These are phyloP conservation scores for Penicillium olsonii DNA, from an alignment of 2,329 filamentous ascomycete species.

Conservation along the genomic window DNA sequence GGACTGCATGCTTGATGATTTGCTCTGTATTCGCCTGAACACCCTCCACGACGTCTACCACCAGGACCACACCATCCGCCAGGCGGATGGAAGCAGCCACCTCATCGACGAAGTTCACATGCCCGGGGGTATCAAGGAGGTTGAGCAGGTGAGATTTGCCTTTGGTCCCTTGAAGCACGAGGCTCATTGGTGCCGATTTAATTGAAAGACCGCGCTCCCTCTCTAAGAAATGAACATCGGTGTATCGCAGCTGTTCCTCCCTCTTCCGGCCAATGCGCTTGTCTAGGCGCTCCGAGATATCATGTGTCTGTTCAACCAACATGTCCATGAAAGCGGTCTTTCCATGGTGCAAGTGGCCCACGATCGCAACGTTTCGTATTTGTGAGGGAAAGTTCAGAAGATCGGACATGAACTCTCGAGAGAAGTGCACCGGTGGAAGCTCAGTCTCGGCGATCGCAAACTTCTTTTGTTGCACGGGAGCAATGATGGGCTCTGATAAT, in stretches of 20 bases:
- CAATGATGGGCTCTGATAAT: conserved; percentile 88
- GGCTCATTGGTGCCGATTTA: conserved; percentile 91
- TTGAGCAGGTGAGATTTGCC: conserved; percentile 96
- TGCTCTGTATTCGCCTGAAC: conserved; percentile 98
- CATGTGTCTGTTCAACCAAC: conserved; percentile 93
- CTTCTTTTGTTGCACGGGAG: conserved; percentile 90
- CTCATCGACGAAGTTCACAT: conserved; percentile 98
- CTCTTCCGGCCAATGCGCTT: conserved; percentile 76
- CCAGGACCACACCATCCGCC: conserved; percentile 86
- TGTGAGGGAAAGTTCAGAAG: conserved; percentile 95
- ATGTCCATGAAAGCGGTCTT: conserved; percentile 99
- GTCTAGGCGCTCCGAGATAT: conserved; percentile 76
- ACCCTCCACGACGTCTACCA: conserved; percentile 97
- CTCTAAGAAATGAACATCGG: conserved; percentile 86
- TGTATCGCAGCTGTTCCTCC: conserved; percentile 92
- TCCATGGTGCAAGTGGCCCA: conserved; percentile 92
- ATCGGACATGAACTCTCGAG: conserved; percentile 89
- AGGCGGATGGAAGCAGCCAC: conserved; percentile 84
- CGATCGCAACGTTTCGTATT: conserved; percentile 87
- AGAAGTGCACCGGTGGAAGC: conserved; percentile 83
- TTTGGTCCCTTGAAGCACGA: conserved; percentile 83
- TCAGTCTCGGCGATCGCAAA: conserved; percentile 92
- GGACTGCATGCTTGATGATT: conserved; percentile 91
- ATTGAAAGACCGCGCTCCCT: conserved; percentile 86
- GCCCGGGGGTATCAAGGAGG: conserved; percentile 91